These are phyloP conservation scores for Xylariaceae sp. DNA, from an alignment of 2,329 filamentous ascomycete genomes.

Conservation along the genomic window DNA sequence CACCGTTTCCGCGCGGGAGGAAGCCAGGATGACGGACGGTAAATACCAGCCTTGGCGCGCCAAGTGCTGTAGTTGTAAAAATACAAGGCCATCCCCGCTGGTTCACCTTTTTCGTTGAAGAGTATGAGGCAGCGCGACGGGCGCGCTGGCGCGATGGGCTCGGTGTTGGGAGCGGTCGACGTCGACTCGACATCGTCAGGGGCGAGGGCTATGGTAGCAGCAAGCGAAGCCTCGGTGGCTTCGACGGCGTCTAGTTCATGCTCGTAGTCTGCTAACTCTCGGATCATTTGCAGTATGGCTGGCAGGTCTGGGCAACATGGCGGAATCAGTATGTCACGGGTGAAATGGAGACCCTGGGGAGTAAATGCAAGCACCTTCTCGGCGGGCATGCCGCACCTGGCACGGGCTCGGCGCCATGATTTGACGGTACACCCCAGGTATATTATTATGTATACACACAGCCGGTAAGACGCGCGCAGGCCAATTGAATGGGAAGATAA, in stretches of 20 bases:
- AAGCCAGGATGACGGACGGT: constrained; percentile 39
- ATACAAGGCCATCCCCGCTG: constrained; percentile 78
- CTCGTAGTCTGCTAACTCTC: constrained; percentile 84
- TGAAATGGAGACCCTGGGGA: constrained; percentile 1
- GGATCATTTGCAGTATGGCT: constrained; percentile 75
- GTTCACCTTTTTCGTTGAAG: constrained; percentile 43
- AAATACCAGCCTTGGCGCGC: constrained; percentile 81
- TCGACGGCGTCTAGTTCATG: constrained; percentile 69
- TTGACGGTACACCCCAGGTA: background rate
- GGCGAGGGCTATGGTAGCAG: constrained; percentile 74
- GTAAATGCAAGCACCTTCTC: constrained; percentile 45
- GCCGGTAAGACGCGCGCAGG: background rate
- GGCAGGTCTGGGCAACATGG: constrained; percentile 60
- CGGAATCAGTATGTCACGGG: constrained; percentile 11
- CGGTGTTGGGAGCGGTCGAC: constrained; percentile 41
- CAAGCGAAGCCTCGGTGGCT: constrained; percentile 71
- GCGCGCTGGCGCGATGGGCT: constrained; percentile 50
- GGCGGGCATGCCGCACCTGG: constrained; percentile 54
- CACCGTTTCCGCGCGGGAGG: background rate
- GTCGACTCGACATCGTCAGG: constrained; percentile 43
- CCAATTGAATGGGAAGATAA: too few species aligned
- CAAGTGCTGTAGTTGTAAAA: constrained; percentile 97
- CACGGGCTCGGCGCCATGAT: constrained; percentile 34
- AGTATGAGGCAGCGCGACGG: constrained; percentile 75
- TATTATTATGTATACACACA: background rate